Evolutionary conservation across 176 grass and related monocot species (phyloP).

Genomic region (Poa annua): DNA sequence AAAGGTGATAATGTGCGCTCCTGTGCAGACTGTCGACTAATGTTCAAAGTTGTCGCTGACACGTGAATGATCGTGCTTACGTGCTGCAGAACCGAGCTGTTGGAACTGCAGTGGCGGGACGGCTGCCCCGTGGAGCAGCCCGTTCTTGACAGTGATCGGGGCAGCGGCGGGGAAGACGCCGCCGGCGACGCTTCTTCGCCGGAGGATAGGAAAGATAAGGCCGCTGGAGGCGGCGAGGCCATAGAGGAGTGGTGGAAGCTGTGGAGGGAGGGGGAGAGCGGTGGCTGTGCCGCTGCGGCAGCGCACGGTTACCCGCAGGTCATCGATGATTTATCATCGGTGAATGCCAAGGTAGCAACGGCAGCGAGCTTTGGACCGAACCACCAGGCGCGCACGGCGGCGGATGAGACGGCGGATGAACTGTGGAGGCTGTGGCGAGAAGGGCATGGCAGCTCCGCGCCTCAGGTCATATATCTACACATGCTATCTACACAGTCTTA

Average conservation of each 20-base stretch:
- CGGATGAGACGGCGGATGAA: background rate
- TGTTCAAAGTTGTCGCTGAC: too few relatives aligned
- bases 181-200: background rate
- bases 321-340: background rate
- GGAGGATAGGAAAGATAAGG: background rate
- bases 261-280: background rate
- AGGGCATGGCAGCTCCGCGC: background rate
- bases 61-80: background rate
- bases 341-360: background rate
- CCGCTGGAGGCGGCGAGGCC: background rate
- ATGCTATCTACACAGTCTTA: background rate
- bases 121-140: slow-evolving; percentile 30
- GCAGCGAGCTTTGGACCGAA: background rate
- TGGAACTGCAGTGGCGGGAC: slow-evolving; percentile 30
- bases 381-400: background rate
- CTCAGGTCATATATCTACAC: background rate
- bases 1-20: background rate
- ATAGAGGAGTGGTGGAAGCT: slow-evolving; percentile 32
- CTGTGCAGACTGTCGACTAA: background rate
- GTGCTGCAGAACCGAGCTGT: slow-evolving; percentile 6
- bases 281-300: background rate
- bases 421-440: slow-evolving; percentile 24
- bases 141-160: background rate
- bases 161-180: background rate
- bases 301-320: background rate